phyloP scores from a whole-genome alignment of 345 rosid species.

The Eucalyptus marginata region DNA sequence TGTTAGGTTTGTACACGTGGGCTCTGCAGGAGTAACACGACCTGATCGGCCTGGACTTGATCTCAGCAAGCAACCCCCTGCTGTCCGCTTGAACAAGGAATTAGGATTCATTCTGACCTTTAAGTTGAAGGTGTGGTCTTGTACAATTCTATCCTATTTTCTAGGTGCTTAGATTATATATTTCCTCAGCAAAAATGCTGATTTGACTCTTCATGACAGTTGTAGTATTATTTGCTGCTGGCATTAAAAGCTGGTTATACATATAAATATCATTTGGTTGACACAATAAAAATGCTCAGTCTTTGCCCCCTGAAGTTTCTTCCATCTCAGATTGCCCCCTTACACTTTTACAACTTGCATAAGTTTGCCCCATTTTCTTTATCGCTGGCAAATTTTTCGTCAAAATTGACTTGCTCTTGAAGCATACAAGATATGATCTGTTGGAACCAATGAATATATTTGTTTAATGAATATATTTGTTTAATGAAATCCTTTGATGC shows the following conservation, averaged over 20 bases:
- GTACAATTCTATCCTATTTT: background rate
- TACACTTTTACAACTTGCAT: background rate
- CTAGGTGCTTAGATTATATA: background rate
- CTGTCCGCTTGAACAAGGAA: conserved; percentile 95
- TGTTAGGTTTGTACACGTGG: conserved; percentile 81
- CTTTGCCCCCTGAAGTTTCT: background rate
- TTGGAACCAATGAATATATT: background rate
- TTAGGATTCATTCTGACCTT: conserved; percentile 74
- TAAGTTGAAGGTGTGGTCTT: conserved; percentile 64
- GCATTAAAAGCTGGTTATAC: background rate
- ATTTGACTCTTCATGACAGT: background rate
- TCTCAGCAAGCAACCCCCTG: conserved; percentile 91
- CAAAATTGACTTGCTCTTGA: background rate
- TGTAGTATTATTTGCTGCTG: background rate
- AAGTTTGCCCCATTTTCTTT: background rate
- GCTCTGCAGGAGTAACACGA: conserved; percentile 92
- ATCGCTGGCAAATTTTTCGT: background rate
- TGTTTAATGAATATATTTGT: background rate
- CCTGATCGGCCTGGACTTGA: conserved; percentile 96
- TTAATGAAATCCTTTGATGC: background rate
- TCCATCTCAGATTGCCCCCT: background rate
- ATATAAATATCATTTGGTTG: background rate
- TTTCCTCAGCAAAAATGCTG: background rate
- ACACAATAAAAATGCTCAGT: background rate
- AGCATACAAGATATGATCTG: background rate